Evolutionary conservation across 2,329 filamentous ascomycete species (phyloP).

Genomic region (Trichophyton verrucosum): DNA sequence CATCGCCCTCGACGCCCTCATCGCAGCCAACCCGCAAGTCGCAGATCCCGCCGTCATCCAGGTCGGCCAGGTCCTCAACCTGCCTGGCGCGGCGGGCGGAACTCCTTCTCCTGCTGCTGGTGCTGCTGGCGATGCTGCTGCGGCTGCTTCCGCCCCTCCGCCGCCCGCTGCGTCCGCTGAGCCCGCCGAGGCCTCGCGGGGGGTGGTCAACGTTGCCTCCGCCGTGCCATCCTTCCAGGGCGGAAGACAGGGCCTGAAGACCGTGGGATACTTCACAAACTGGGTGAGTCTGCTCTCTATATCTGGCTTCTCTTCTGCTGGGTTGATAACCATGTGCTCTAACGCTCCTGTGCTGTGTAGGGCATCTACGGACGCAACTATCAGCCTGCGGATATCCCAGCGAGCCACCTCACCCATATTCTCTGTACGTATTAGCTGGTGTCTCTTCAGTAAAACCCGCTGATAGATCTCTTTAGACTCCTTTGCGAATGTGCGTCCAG

Average conservation of each 20-base stretch:
- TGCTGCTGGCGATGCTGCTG: not conserved
- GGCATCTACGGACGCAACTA: conserved; percentile 80
- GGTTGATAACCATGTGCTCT: not conserved
- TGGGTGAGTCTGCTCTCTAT: conserved; percentile 23
- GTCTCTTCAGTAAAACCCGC: not conserved
- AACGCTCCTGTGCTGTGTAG: conserved; percentile 24
- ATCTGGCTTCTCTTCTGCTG: not conserved
- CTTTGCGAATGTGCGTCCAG: conserved; percentile 73
- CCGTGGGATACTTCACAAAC: conserved; percentile 37
- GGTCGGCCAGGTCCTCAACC: conserved; percentile 12
- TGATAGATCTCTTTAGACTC: conserved; percentile 39
- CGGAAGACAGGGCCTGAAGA: conserved; percentile 6
- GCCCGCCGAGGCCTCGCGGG: not conserved
- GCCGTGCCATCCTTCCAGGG: not conserved
- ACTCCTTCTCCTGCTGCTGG: not conserved
- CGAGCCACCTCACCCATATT: conserved; percentile 71
- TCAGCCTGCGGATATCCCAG: conserved; percentile 68
- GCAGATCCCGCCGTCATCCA: conserved; percentile 10
- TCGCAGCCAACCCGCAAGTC: conserved; percentile 13
- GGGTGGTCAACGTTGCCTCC: not conserved
- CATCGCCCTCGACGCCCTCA: conserved; percentile 12
- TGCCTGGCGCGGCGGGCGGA: conserved; percentile 2
- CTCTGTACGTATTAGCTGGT: conserved; percentile 39
- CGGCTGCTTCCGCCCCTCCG: not conserved
- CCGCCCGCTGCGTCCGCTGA: not conserved